Conservation (phyloP, 768 basidiomycete species). For the Lentinula sp. region DNA sequence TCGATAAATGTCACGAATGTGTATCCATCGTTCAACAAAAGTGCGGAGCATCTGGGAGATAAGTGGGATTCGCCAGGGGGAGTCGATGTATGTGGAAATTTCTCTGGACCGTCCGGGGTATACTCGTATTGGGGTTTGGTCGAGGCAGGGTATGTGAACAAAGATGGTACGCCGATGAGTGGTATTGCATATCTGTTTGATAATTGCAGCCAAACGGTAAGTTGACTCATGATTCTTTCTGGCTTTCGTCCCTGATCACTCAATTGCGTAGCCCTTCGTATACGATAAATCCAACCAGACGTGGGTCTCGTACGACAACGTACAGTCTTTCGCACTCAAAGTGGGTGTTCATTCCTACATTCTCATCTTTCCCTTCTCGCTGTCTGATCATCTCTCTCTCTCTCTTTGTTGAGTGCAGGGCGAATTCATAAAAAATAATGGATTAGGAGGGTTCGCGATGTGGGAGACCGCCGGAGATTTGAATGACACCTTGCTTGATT, state of each 20-base stretch:
- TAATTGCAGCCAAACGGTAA: slow-evolving; percentile 68
- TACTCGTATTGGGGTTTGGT: slow-evolving; percentile 64
- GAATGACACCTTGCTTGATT: slow-evolving; percentile 53
- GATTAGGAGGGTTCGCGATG: slow-evolving; percentile 61
- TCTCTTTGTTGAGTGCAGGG: slow-evolving; percentile 24
- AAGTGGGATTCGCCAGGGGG: slow-evolving; percentile 37
- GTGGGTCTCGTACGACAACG: slow-evolving; percentile 64
- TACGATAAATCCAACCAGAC: slow-evolving; percentile 49
- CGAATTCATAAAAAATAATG: slow-evolving; percentile 42
- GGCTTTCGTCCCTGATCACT: neutral
- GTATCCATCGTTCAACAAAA: slow-evolving; percentile 47
- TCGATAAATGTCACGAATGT: slow-evolving; percentile 7
- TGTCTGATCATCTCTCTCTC: neutral
- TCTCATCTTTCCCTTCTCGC: neutral
- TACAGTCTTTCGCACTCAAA: slow-evolving; percentile 42
- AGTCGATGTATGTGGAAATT: slow-evolving; percentile 54
- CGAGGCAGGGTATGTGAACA: slow-evolving; percentile 45
- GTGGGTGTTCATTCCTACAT: neutral
- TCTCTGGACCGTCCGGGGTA: slow-evolving; percentile 41
- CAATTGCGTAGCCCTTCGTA: slow-evolving; percentile 50
- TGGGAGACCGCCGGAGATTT: slow-evolving; percentile 71
- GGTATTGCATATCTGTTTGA: slow-evolving; percentile 54
- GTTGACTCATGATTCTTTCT: slow-evolving; percentile 15
- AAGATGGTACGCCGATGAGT: slow-evolving; percentile 30
- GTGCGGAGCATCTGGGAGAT: slow-evolving; percentile 44